These are phyloP conservation scores for Scopulariopsis brevicaulis DNA, from an alignment of 2,329 filamentous ascomycete species.

Conservation along the genomic window DNA sequence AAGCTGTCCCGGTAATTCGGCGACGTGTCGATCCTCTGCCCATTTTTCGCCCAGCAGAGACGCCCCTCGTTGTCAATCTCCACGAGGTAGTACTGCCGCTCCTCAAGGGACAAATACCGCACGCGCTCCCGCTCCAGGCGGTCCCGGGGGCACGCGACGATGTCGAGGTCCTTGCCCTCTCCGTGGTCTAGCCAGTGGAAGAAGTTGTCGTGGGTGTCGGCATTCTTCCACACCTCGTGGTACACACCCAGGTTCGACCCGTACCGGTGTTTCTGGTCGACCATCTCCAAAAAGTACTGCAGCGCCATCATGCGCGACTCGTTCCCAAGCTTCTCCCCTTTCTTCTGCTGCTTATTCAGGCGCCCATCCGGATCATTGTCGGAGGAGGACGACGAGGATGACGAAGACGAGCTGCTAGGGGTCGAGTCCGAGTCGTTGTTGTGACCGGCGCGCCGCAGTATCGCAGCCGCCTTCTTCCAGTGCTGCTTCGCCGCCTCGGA, in stretches of 20 bases:
- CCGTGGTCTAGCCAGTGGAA: constrained; percentile 90
- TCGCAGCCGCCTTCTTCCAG: constrained; percentile 64
- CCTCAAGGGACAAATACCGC: constrained; percentile 72
- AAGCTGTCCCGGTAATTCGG: constrained; percentile 69
- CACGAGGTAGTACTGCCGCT: constrained; percentile 71
- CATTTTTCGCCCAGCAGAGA: constrained; percentile 82
- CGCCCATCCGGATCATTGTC: constrained; percentile 13
- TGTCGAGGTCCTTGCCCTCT: constrained; percentile 57
- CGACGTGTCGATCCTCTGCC: constrained; percentile 64
- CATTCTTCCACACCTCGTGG: constrained; percentile 72
- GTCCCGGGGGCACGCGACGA: constrained; percentile 62
- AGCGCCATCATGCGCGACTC: constrained; percentile 68
- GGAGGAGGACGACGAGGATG: constrained; percentile 11
- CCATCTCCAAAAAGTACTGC: constrained; percentile 78
- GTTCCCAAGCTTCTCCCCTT: constrained; percentile 43
- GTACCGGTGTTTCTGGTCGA: constrained; percentile 78
- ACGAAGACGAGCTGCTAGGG: constrained; percentile 17
- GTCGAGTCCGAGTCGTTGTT: constrained; percentile 45
- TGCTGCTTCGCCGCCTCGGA: constrained; percentile 44
- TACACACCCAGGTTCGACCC: constrained; percentile 74
- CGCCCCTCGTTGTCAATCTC: constrained; percentile 62
- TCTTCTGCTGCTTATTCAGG: constrained; percentile 21
- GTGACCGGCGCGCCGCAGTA: constrained; percentile 60
- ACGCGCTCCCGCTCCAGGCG: constrained; percentile 69
- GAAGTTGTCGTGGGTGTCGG: constrained; percentile 73